These are phyloP conservation scores for Hemerocallis citrina DNA, from an alignment of 106 monocot genomes.

Conservation along the genomic window DNA sequence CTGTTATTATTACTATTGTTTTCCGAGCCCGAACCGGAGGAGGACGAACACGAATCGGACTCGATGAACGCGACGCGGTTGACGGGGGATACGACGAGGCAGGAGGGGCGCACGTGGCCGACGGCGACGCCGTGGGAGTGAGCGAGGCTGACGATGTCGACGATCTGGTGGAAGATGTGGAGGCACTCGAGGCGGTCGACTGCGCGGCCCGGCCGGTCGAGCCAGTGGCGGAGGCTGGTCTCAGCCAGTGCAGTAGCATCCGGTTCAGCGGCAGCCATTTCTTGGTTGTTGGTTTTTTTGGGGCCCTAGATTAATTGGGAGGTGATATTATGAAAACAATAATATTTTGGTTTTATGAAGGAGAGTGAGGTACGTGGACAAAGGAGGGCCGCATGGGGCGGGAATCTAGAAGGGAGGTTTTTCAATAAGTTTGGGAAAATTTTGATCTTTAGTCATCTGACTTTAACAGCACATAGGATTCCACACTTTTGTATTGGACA, in stretches of 20 bases:
- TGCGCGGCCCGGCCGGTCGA: constrained; percentile 46
- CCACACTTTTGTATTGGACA: too few relatives aligned
- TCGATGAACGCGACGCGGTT: constrained; percentile 71
- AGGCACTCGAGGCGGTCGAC: constrained; percentile 61
- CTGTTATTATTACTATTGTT: constrained; percentile 11
- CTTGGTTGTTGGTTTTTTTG: too few relatives aligned
- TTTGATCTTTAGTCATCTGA: too few relatives aligned
- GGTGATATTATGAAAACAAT: too few relatives aligned
- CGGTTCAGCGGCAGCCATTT: background rate
- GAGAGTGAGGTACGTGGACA: too few relatives aligned
- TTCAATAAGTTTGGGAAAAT: too few relatives aligned
- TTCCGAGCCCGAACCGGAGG: constrained; percentile 21
- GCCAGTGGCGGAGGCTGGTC: constrained; percentile 61
- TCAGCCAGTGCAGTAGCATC: background rate
- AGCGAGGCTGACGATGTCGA: constrained; percentile 45
- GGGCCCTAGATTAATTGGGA: too few relatives aligned
- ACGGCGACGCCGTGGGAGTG: constrained; percentile 62
- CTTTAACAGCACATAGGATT: too few relatives aligned
- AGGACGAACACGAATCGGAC: constrained; percentile 67
- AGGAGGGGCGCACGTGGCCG: constrained; percentile 64
- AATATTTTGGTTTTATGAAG: too few relatives aligned
- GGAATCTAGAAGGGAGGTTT: too few relatives aligned
- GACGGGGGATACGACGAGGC: constrained; percentile 57
- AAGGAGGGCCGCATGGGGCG: too few relatives aligned
- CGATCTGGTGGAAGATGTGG: constrained; percentile 65